Evolutionary conservation across 2,329 filamentous ascomycete species (phyloP).

Genomic region (Scedosporium boydii): DNA sequence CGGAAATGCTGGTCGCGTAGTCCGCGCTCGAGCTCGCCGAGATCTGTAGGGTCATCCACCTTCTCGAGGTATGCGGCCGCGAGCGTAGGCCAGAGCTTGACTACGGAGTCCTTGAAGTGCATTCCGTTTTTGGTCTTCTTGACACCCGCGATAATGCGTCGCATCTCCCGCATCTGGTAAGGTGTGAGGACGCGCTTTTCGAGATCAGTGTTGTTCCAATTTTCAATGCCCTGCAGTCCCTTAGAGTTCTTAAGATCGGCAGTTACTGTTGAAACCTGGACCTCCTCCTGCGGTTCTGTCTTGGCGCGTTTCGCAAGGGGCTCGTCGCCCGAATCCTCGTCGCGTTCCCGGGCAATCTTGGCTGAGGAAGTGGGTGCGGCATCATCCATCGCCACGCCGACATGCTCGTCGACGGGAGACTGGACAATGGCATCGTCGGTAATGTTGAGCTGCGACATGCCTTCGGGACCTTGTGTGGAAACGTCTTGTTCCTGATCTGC

Average conservation of each 20-base stretch:
- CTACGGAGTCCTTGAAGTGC: slow-evolving; percentile 70
- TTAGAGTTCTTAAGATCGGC: slow-evolving; percentile 13
- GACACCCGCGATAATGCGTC: slow-evolving; percentile 59
- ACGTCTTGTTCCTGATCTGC: neutral
- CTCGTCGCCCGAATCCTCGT: slow-evolving; percentile 59
- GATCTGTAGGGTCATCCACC: slow-evolving; percentile 73
- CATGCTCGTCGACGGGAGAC: slow-evolving; percentile 8
- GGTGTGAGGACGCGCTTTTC: slow-evolving; percentile 43
- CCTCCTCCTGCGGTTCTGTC: slow-evolving; percentile 47
- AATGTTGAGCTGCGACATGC: slow-evolving; percentile 4
- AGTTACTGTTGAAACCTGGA: slow-evolving; percentile 12
- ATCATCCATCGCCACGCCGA: slow-evolving; percentile 45
- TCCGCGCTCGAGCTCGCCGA: slow-evolving; percentile 72
- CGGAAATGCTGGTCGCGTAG: slow-evolving; percentile 60
- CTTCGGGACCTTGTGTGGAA: neutral
- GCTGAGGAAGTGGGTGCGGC: slow-evolving; percentile 29
- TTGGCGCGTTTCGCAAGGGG: slow-evolving; percentile 74
- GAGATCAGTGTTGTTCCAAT: slow-evolving; percentile 31
- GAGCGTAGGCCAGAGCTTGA: slow-evolving; percentile 63
- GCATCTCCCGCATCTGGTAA: slow-evolving; percentile 51
- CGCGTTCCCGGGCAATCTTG: slow-evolving; percentile 66
- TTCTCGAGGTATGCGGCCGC: slow-evolving; percentile 62
- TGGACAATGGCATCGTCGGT: slow-evolving; percentile 3
- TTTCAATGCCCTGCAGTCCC: slow-evolving; percentile 22
- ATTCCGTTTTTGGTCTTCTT: slow-evolving; percentile 79